Conservation (phyloP, 2,329 filamentous ascomycete genomes). For the Leptographium wingfieldii region DNA sequence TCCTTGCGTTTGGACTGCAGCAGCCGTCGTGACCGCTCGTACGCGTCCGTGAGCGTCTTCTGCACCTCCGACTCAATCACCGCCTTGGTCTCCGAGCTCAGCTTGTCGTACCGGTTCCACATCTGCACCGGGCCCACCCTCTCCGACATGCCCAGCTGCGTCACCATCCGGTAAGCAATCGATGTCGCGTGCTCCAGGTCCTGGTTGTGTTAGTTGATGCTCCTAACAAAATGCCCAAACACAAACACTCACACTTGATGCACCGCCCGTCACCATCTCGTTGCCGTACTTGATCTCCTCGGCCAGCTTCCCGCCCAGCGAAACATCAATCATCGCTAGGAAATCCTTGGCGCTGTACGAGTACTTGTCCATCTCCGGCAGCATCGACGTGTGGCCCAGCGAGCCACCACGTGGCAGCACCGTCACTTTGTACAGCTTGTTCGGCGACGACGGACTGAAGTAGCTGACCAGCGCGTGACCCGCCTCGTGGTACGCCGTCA, state of each 20-base stretch:
- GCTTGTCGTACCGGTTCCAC: conserved; percentile 60
- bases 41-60: conserved; percentile 68
- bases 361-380: conserved; percentile 88
- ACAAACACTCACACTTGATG: conserved; percentile 50
- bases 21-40: conserved; percentile 58
- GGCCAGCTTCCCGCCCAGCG: conserved; percentile 65
- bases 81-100: conserved; percentile 78
- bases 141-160: conserved; percentile 77
- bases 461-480: conserved; percentile 87
- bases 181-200: conserved; percentile 76
- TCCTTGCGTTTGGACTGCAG: conserved; percentile 67
- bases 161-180: conserved; percentile 79
- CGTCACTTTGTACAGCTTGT: conserved; percentile 88
- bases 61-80: conserved; percentile 84
- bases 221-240: not conserved
- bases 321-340: conserved; percentile 54
- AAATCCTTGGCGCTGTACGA: conserved; percentile 79
- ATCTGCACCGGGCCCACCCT: conserved; percentile 85
- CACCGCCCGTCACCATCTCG: conserved; percentile 86
- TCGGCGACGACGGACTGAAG: conserved; percentile 59
- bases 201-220: conserved; percentile 25
- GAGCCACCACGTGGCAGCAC: conserved; percentile 83
- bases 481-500: conserved; percentile 95
- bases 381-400: conserved; percentile 73
- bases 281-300: conserved; percentile 81